Evolutionary conservation across 2,329 filamentous ascomycete genomes (phyloP).

Genomic region (Paramyrothecium roridum): DNA sequence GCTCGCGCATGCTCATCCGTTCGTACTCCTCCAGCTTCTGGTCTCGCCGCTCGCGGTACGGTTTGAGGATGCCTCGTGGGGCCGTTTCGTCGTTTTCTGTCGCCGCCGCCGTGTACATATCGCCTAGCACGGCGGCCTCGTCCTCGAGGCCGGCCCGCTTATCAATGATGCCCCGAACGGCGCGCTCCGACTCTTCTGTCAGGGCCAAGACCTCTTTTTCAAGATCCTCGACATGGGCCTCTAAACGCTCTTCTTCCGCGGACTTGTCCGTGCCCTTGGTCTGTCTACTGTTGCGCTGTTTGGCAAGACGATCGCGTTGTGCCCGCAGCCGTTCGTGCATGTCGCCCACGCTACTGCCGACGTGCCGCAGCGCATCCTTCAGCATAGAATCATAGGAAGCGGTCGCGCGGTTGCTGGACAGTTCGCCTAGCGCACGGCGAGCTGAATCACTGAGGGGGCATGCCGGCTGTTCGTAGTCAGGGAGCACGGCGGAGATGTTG

Average conservation of each 20-base stretch:
- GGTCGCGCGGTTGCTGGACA: constrained; percentile 38
- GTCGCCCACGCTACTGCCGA: constrained; percentile 42
- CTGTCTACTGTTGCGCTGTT: constrained; percentile 28
- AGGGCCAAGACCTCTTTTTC: constrained; percentile 36
- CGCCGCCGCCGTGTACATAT: constrained; percentile 22
- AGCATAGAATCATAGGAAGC: constrained; percentile 44
- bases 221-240: constrained; percentile 35
- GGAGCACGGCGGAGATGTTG: constrained; percentile 29
- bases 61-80: constrained; percentile 20
- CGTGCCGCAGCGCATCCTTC: constrained; percentile 36
- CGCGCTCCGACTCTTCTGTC: constrained; percentile 42
- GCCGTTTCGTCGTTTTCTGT: constrained; percentile 15
- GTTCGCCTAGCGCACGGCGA: constrained; percentile 35
- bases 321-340: constrained; percentile 44
- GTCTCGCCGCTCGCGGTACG: constrained; percentile 32
- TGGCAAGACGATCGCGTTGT: constrained; percentile 29
- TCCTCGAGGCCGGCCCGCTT: constrained; percentile 47
- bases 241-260: constrained; percentile 32
- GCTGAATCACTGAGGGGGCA: constrained; percentile 39
- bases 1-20: constrained; percentile 36
- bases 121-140: constrained; percentile 34
- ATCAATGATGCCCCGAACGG: constrained; percentile 48
- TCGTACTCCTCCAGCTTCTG: constrained; percentile 40
- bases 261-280: constrained; percentile 32
- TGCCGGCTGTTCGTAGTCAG: constrained; percentile 46